Conservation (phyloP, 2,329 filamentous ascomycete genomes). For the Cladosporium sp. region DNA sequence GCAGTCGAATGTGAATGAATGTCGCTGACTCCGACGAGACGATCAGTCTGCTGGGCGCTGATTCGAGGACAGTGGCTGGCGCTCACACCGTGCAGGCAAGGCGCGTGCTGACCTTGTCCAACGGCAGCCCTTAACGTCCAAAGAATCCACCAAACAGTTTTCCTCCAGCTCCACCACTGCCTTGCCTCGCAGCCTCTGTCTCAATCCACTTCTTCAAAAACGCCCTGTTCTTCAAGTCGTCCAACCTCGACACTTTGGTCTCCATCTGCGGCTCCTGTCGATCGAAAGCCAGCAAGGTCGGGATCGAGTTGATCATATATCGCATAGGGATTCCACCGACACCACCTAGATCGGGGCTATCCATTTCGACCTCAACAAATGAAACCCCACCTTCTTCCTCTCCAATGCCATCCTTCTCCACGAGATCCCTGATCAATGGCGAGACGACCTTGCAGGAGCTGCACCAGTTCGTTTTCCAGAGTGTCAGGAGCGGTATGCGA, state of each 20-base stretch:
- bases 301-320: constrained; percentile 43
- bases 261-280: constrained; percentile 44
- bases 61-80: no score
- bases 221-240: constrained; percentile 40
- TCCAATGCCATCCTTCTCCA: constrained; percentile 40
- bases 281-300: constrained; percentile 46
- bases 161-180: constrained; percentile 40
- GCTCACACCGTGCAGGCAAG: no score
- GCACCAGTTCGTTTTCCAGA: constrained; percentile 47
- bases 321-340: constrained; percentile 32
- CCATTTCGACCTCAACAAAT: constrained; percentile 45
- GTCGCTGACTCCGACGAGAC: no score
- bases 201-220: constrained; percentile 44
- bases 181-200: constrained; percentile 41
- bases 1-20: no score
- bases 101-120: constrained; percentile 17
- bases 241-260: constrained; percentile 38
- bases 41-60: no score
- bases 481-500: constrained; percentile 40
- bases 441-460: constrained; percentile 38
- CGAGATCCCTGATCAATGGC: constrained; percentile 37
- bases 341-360: constrained; percentile 38
- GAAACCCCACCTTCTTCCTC: constrained; percentile 41
- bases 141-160: constrained; percentile 27
- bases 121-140: constrained; percentile 28